phyloP scores from a whole-genome alignment of 148 eudicot genomes.

The Rhododendron henanense region DNA sequence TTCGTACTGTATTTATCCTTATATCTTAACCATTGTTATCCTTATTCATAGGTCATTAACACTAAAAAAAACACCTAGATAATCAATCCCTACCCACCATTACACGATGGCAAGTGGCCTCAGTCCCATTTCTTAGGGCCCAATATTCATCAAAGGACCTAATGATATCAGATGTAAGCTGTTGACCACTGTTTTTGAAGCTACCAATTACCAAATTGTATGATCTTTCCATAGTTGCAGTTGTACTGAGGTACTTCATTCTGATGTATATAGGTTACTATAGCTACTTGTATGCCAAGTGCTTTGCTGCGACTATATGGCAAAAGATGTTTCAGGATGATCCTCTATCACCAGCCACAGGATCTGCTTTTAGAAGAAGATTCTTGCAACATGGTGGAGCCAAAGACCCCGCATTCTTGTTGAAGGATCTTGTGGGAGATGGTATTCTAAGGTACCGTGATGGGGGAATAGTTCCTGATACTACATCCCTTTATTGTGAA shows the following conservation, averaged over 20 bases:
- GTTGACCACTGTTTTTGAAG: not conserved
- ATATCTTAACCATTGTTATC: not conserved
- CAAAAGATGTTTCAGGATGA: slow-evolving; percentile 67
- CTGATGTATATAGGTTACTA: slow-evolving; percentile 57
- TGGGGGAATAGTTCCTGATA: slow-evolving; percentile 81
- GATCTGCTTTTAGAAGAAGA: slow-evolving; percentile 68
- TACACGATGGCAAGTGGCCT: not conserved
- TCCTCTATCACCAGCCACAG: slow-evolving; percentile 69
- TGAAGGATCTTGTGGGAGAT: slow-evolving; percentile 63
- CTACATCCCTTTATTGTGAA: slow-evolving; percentile 53
- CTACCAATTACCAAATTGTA: not conserved
- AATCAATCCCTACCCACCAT: not conserved
- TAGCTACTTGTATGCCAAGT: slow-evolving; percentile 94
- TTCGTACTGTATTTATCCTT: not conserved
- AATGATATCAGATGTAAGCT: not conserved
- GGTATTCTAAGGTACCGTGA: slow-evolving; percentile 37
- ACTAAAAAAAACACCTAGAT: not conserved
- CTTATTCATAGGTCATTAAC: not conserved
- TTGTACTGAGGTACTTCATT: not conserved
- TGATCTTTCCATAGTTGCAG: not conserved
- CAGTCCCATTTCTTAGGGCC: not conserved
- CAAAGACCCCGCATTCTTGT: slow-evolving; percentile 59
- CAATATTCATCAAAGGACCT: not conserved
- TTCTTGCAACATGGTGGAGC: slow-evolving; percentile 91
- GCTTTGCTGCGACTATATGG: slow-evolving; percentile 94